These are phyloP conservation scores for Cryptococcus deneoformans DNA, from an alignment of 1,284 basidiomycete genomes.

Conservation along the genomic window DNA sequence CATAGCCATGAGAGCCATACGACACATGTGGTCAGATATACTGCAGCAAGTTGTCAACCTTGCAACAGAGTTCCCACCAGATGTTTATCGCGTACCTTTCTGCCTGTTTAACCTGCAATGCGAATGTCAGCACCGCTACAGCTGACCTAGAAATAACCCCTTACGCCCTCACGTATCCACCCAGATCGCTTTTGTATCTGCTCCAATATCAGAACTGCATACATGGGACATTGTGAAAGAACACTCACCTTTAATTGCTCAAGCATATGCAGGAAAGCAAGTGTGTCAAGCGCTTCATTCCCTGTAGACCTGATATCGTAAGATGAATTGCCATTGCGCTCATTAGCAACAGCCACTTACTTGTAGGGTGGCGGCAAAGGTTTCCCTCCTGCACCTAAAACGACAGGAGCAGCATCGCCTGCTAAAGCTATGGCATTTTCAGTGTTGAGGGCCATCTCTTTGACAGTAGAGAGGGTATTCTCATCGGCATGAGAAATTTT, in stretches of 20 bases:
- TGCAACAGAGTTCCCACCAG: background rate
- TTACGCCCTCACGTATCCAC: slow-evolving; percentile 79
- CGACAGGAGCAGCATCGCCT: background rate
- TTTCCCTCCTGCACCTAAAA: slow-evolving; percentile 41
- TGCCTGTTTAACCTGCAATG: slow-evolving; percentile 63
- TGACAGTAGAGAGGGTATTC: background rate
- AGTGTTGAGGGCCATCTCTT: slow-evolving; percentile 9
- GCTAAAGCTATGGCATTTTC: background rate
- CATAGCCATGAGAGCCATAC: slow-evolving; percentile 91
- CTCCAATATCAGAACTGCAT: background rate
- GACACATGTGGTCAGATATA: slow-evolving; percentile 96
- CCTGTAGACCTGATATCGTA: slow-evolving; percentile 59
- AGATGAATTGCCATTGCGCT: background rate
- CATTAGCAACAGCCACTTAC: slow-evolving; percentile 17
- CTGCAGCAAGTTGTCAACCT: slow-evolving; percentile 48
- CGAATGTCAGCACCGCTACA: slow-evolving; percentile 3
- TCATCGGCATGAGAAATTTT: no score
- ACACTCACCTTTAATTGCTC: slow-evolving; percentile 73
- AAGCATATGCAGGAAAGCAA: slow-evolving; percentile 85
- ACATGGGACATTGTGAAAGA: slow-evolving; percentile 19
- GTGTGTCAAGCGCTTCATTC: slow-evolving; percentile 60
- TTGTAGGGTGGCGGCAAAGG: slow-evolving; percentile 41
- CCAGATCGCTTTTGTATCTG: slow-evolving; percentile 93
- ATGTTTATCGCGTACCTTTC: slow-evolving; percentile 61
- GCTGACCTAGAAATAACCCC: slow-evolving; percentile 14